These are phyloP conservation scores for Cladobotryum mycophilum DNA, from an alignment of 2,329 filamentous ascomycete genomes.

Conservation along the genomic window DNA sequence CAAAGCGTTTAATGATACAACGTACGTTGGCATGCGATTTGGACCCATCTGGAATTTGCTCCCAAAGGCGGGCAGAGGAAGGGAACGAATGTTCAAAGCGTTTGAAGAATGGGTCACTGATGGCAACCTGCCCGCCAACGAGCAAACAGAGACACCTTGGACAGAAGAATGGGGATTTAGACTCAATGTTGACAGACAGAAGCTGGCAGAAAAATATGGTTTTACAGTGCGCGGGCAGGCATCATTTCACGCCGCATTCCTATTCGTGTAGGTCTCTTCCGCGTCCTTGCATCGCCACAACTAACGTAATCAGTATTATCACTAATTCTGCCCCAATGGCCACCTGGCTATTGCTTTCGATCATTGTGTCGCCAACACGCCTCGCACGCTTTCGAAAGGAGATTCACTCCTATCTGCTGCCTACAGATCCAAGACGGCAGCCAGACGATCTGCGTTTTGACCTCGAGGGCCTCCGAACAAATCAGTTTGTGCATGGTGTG, in stretches of 20 bases:
- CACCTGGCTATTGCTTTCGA: not conserved
- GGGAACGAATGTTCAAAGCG: conserved; percentile 2
- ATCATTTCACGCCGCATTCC: conserved; percentile 1
- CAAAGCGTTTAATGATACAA: conserved; percentile 2
- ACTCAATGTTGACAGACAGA: conserved; percentile 1
- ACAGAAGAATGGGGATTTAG: conserved; percentile 4
- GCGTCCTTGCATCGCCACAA: not conserved
- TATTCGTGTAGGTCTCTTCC: conserved; percentile 1
- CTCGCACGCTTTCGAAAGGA: not conserved
- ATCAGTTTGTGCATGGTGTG: not conserved
- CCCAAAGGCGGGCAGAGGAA: not conserved
- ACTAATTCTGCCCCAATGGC: conserved; percentile 3
- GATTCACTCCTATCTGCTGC: not conserved
- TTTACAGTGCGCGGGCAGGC: conserved; percentile 3
- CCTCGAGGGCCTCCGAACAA: not conserved
- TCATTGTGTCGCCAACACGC: not conserved
- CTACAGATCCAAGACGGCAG: not conserved
- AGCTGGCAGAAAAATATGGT: not conserved
- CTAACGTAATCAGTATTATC: not conserved
- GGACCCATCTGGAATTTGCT: not conserved
- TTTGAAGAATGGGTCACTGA: conserved; percentile 2
- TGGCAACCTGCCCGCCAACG: not conserved
- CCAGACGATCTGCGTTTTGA: not conserved
- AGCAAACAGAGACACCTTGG: not conserved
- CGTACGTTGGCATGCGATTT: conserved; percentile 3